These are phyloP conservation scores for Trichoderma harzianum DNA, from an alignment of 2,329 filamentous ascomycete species.

Conservation along the genomic window DNA sequence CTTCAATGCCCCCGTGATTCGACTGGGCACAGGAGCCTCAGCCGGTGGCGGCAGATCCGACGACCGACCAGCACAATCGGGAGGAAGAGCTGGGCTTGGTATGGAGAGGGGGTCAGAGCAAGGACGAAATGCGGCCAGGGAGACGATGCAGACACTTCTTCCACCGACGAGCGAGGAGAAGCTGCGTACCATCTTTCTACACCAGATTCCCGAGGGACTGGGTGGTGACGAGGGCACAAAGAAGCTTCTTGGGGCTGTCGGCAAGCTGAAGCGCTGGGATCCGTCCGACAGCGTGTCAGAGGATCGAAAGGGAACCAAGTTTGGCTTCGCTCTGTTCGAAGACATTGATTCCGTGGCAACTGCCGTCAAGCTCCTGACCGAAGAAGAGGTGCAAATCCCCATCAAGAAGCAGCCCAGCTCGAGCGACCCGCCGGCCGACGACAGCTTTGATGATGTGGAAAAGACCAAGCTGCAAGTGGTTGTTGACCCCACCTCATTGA, in stretches of 20 bases:
- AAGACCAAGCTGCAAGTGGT: conserved; percentile 69
- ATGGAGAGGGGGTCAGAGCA: conserved; percentile 65
- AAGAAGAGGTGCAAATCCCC: conserved; percentile 80
- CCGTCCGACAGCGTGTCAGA: conserved; percentile 57
- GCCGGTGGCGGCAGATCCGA: conserved; percentile 43
- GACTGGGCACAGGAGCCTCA: conserved; percentile 78
- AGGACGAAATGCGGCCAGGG: conserved; percentile 62
- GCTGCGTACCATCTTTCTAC: conserved; percentile 84
- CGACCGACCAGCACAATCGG: conserved; percentile 26
- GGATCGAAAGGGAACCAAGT: conserved; percentile 78
- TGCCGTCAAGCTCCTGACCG: conserved; percentile 78
- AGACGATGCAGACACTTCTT: conserved; percentile 67
- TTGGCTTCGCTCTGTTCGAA: conserved; percentile 95
- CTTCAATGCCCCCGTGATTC: conserved; percentile 94
- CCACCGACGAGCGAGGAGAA: conserved; percentile 90
- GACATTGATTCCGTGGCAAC: conserved; percentile 83
- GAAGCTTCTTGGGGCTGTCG: conserved; percentile 71
- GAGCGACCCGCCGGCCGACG: conserved; percentile 40
- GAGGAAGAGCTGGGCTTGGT: conserved; percentile 50
- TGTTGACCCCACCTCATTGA: conserved; percentile 77
- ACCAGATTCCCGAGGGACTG: conserved; percentile 75
- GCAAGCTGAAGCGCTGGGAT: conserved; percentile 81
- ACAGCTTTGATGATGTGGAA: conserved; percentile 55
- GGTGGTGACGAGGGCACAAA: conserved; percentile 77
- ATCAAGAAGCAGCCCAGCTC: conserved; percentile 65